Conservation (phyloP, 2,329 filamentous ascomycete species). For the Dothideomycetidae sp. region DNA sequence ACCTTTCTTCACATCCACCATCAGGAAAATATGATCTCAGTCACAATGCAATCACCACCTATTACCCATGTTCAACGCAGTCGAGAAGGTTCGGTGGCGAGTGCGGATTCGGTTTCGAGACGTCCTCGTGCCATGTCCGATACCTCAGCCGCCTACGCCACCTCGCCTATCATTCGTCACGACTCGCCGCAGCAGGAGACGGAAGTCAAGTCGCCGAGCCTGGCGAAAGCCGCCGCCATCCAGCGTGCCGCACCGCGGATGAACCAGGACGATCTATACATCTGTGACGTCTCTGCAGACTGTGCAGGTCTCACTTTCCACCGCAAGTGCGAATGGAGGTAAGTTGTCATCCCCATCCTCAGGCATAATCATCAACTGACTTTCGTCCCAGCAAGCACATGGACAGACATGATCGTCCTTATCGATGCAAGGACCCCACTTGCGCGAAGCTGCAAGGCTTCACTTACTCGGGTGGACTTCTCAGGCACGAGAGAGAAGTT, state of each 20-base stretch:
- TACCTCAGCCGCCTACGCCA: neutral
- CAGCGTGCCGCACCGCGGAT: constrained; percentile 30
- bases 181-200: neutral
- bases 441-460: constrained; percentile 90
- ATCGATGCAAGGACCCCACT: constrained; percentile 66
- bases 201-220: neutral
- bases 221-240: neutral
- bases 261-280: constrained; percentile 60
- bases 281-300: constrained; percentile 52
- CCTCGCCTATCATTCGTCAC: neutral
- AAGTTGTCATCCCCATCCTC: constrained; percentile 29
- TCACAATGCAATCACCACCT: neutral
- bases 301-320: constrained; percentile 60
- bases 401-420: constrained; percentile 93
- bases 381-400: constrained; percentile 65
- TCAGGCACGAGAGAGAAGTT: constrained; percentile 85
- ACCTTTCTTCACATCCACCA: neutral
- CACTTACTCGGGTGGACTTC: constrained; percentile 81
- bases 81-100: neutral
- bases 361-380: constrained; percentile 13
- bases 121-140: neutral
- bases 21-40: neutral
- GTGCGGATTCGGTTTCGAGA: too few species aligned
- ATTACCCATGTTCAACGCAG: neutral
- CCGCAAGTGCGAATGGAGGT: constrained; percentile 91